Evolutionary conservation across 768 basidiomycete species (phyloP), one percentile per base, ranked within the genome.

Genomic region (Boletus fagicola): DNA sequence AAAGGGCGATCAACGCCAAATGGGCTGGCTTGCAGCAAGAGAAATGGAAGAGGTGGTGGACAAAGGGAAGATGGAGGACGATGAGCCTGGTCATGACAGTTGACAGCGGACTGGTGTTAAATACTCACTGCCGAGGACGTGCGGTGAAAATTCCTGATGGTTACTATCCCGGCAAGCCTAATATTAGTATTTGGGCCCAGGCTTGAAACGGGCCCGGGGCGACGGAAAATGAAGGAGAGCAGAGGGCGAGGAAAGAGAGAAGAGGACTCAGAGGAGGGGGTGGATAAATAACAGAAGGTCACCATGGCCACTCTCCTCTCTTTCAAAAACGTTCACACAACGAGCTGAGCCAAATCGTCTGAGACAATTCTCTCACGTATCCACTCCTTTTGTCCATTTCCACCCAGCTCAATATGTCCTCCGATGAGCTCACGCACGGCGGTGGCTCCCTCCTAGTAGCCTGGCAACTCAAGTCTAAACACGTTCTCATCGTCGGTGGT

Each of bases 401-500:
- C 33, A 15, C 35, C n/a, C 2, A 9, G 5, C 13, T n/a, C 18
- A 11, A 7, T 13, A 68, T 69, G 63, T 22, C 63, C 30, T 1
- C 42, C 58, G 30, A 54, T 52, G 13, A 56, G 38, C 12, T 62
- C 62, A 55, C 20, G 15, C 46, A 31, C 0, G 77, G 80, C 43
- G 86, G 88, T 13, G 86, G 85, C 8, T 95, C 94, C 1, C 82
- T 98, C 45, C 82, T 98, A 40, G 77, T 98, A 61, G 96, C 97
- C 36, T 97, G 92, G 90, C 94, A 96, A 72, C 88, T 98, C 71
- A 85, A 83, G 56, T 76, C 80, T 63, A 93, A 90, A 64, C 80
- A 77, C 20, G 92, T 97, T 46, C 87, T 98, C 67, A 83, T 98
- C 65, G 84, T 98, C 62, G 97, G 97, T 43, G 97, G 96, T 10